These are phyloP conservation scores for Decorospora gaudefroyi DNA, from an alignment of 2,329 filamentous ascomycete species.

Conservation along the genomic window DNA sequence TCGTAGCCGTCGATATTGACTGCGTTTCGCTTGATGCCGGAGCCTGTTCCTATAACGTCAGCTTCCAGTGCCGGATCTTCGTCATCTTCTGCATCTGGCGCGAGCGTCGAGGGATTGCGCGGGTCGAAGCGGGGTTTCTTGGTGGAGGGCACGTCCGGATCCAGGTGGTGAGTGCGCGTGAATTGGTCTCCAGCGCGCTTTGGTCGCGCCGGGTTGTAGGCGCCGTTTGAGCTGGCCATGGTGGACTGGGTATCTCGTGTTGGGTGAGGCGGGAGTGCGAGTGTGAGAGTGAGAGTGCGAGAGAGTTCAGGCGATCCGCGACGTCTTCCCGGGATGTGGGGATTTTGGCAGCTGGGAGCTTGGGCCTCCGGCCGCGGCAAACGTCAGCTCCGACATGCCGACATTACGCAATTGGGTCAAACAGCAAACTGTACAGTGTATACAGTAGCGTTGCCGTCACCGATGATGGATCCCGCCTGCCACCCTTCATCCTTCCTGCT, in stretches of 20 bases:
- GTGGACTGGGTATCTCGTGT: not conserved
- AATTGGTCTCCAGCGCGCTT: conserved; percentile 84
- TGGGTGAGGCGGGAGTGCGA: not conserved
- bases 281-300: not conserved
- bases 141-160: conserved; percentile 56
- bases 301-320: conserved; percentile 6
- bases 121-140: conserved; percentile 93
- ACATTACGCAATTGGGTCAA: conserved; percentile 23
- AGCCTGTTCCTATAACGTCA: conserved; percentile 82
- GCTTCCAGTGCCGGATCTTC: conserved; percentile 81
- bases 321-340: conserved; percentile 18
- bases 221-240: conserved; percentile 40
- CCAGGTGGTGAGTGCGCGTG: conserved; percentile 71
- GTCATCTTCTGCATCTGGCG: conserved; percentile 76
- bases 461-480: too few species aligned
- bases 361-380: conserved; percentile 21
- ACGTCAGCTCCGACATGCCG: conserved; percentile 6
- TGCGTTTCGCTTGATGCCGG: conserved; percentile 83
- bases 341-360: conserved; percentile 30
- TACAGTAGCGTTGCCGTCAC: too few species aligned
- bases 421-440: conserved; percentile 30
- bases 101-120: conserved; percentile 90
- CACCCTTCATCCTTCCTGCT: not conserved
- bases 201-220: conserved; percentile 66
- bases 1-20: conserved; percentile 98